Evolutionary conservation across 257 asterid species (phyloP), one percentile per base, ranked within the genome.

Genomic region (Mitragyna speciosa): DNA sequence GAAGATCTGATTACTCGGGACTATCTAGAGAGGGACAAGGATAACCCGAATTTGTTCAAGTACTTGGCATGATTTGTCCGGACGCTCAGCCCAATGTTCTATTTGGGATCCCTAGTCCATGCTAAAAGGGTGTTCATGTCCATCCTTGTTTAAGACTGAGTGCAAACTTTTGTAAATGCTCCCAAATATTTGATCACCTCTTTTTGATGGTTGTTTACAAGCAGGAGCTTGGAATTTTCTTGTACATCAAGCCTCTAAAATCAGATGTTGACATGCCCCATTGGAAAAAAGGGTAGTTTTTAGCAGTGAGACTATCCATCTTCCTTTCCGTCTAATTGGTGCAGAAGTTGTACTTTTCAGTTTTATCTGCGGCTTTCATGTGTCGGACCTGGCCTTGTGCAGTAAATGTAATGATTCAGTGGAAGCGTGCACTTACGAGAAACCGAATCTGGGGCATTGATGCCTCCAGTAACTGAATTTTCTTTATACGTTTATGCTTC

Each of bases 1-100:
- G 99, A 96, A 88, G 99, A 96, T 83, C 78, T 96, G 87, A 96
- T 96, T 76, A 94, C 97, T 66, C 89, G 99, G 65, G 99, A 96
- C 72, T 96, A 96, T 85, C 85, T 96, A 56, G 98, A 96, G 76
- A 88, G 99, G 76, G 99, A 96, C 94, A 94, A 89, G 83, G 99
- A 93, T 7, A 94, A 96, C 80, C 92, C 98, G 31, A 96, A 96
- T 88, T 30, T 88, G 89, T 94, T 96, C 92, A 96, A 90, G 83
- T 96, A 96, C 93, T 89, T 96, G 96, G 99, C 99, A 12, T 96
- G 85, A 95, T 76, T 78, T 70, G 41, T 68, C 33, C 78, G 43
- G 45, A 65, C 54, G 30, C 28, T 63, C 49, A 22, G 56, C 20
- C 49, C 7, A 17, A 56, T 11, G 31, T 61, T 54, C 61, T 51